Conservation (phyloP, 495 filamentous ascomycete species). For the Oleoguttula mirabilis region DNA sequence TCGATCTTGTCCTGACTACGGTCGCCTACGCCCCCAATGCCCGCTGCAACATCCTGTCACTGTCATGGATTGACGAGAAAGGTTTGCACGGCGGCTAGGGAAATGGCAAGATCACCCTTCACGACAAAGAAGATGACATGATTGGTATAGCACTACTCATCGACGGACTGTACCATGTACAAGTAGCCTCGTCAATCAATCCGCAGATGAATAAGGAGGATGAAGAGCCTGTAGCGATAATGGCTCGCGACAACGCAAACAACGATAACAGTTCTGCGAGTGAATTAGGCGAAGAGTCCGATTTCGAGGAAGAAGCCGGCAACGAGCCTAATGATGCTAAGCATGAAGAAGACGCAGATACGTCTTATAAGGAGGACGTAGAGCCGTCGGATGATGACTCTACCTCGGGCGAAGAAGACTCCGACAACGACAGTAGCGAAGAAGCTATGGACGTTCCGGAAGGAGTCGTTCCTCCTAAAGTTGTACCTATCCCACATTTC, state of each 20-base stretch:
- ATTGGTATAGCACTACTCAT: neutral
- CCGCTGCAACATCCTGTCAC: neutral
- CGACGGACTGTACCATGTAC: slow-evolving; percentile 1
- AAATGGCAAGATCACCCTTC: neutral
- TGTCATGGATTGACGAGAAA: neutral
- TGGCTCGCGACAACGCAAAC: neutral
- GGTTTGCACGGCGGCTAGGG: neutral
- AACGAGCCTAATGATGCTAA: no score
- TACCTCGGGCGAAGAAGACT: neutral
- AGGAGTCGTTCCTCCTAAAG: neutral
- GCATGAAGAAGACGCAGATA: no score
- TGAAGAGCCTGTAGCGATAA: neutral
- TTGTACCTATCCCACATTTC: neutral
- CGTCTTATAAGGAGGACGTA: no score
- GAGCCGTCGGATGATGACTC: no score
- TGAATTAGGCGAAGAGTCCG: no score
- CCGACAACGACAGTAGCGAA: neutral
- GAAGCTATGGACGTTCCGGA: neutral
- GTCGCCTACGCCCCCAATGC: neutral
- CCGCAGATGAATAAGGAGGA: neutral
- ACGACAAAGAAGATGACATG: neutral
- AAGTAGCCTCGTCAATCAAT: neutral
- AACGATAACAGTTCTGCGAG: no score
- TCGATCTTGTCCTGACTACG: neutral
- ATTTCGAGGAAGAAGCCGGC: no score